These are phyloP conservation scores for Candolleomyces efflorescens DNA, from an alignment of 768 basidiomycete genomes.

Conservation along the genomic window DNA sequence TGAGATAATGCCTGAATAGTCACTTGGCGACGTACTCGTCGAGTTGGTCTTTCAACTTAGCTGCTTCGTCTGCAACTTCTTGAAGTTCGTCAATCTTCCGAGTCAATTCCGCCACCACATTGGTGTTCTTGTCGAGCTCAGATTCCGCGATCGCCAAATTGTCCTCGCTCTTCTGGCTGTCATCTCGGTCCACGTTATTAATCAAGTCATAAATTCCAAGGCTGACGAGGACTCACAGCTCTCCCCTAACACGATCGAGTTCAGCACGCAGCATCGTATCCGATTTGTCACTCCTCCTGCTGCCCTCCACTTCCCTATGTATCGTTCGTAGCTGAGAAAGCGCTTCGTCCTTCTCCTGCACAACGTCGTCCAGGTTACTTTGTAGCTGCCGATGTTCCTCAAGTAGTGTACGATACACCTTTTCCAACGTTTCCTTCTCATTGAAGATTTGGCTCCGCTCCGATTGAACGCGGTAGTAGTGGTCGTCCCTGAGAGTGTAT, in stretches of 20 bases:
- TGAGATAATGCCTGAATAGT: conserved; percentile 2
- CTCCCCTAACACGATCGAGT: conserved; percentile 73
- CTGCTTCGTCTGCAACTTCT: conserved; percentile 69
- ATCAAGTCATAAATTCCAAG: background rate
- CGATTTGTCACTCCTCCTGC: conserved; percentile 61
- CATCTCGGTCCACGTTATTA: conserved; percentile 15
- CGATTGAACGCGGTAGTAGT: conserved; percentile 81
- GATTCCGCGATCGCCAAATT: conserved; percentile 78
- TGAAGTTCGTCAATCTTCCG: conserved; percentile 81
- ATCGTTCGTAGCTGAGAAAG: conserved; percentile 56
- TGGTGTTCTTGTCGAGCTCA: conserved; percentile 78
- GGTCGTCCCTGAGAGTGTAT: conserved; percentile 63
- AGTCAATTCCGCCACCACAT: conserved; percentile 65
- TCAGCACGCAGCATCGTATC: conserved; percentile 77
- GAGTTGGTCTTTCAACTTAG: conserved; percentile 83
- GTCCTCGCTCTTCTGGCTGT: conserved; percentile 92
- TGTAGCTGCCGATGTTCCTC: conserved; percentile 76
- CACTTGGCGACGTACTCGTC: conserved; percentile 61
- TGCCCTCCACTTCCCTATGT: conserved; percentile 49
- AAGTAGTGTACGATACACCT: conserved; percentile 68
- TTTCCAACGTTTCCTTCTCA: conserved; percentile 86
- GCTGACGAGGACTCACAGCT: conserved; percentile 61
- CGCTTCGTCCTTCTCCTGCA: conserved; percentile 77
- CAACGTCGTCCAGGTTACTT: conserved; percentile 69
- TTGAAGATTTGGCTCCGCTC: conserved; percentile 71